These are phyloP conservation scores for Colletotrichum destructivum DNA, from an alignment of 2,329 filamentous ascomycete genomes.

Conservation along the genomic window DNA sequence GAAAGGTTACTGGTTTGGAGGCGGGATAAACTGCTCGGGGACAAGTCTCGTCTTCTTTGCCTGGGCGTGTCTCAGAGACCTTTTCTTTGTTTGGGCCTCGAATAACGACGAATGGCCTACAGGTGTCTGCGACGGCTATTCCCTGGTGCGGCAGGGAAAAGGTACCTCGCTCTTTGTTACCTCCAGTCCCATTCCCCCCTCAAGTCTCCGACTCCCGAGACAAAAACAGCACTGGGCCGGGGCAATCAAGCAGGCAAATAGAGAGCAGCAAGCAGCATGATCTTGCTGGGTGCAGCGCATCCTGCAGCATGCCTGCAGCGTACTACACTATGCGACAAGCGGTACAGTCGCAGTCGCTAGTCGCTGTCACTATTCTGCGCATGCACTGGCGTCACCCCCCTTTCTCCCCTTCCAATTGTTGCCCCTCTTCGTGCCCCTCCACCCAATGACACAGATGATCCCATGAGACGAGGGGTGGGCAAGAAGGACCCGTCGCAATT, in stretches of 20 bases:
- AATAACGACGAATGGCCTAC: conserved; percentile 16
- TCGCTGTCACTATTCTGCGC: conserved; percentile 34
- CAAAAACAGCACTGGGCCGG: conserved; percentile 15
- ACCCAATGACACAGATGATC: conserved; percentile 36
- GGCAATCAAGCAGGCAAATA: conserved; percentile 11
- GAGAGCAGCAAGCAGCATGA: conserved; percentile 18
- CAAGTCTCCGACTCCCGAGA: conserved; percentile 29
- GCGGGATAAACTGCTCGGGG: conserved; percentile 22
- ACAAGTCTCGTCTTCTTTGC: conserved; percentile 15
- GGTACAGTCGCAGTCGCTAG: background rate
- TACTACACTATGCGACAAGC: background rate
- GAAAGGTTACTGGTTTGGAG: background rate
- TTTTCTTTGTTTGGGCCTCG: conserved; percentile 22
- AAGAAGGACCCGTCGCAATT: conserved; percentile 31
- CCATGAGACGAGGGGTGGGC: conserved; percentile 26
- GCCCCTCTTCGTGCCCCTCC: conserved; percentile 41
- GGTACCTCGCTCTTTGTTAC: conserved; percentile 23
- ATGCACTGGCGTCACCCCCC: conserved; percentile 30
- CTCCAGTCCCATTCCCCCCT: conserved; percentile 1
- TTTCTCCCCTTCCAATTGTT: conserved; percentile 13
- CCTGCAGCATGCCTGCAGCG: conserved; percentile 3
- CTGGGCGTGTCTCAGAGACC: conserved; percentile 35
- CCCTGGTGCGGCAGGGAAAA: conserved; percentile 22
- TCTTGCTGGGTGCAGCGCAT: conserved; percentile 37
- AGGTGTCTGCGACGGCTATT: conserved; percentile 36